These are phyloP conservation scores for Ophiostoma sp. DNA, from an alignment of 2,329 filamentous ascomycete species.

Conservation along the genomic window DNA sequence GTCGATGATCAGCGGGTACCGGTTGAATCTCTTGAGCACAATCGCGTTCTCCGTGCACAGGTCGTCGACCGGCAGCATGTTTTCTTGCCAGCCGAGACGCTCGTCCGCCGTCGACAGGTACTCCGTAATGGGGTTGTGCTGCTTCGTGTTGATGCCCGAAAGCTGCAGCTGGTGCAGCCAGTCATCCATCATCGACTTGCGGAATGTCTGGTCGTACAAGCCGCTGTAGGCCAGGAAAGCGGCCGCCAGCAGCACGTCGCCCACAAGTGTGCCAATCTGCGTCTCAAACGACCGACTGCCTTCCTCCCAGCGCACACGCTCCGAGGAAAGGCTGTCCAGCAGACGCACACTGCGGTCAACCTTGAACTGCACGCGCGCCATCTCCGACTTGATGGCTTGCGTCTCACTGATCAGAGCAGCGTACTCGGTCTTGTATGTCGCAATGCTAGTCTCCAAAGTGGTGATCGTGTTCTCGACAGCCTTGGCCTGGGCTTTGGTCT, in stretches of 20 bases:
- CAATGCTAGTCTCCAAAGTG: constrained; percentile 82
- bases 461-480: constrained; percentile 84
- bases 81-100: constrained; percentile 88
- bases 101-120: constrained; percentile 96
- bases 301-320: constrained; percentile 89
- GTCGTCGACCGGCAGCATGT: constrained; percentile 89
- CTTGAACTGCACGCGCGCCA: constrained; percentile 95
- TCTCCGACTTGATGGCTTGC: constrained; percentile 93
- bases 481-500: constrained; percentile 90
- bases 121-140: constrained; percentile 89
- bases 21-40: constrained; percentile 93
- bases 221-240: constrained; percentile 96
- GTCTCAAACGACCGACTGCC: constrained; percentile 98
- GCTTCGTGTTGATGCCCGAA: constrained; percentile 91
- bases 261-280: constrained; percentile 92
- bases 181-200: constrained; percentile 95
- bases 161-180: constrained; percentile 90
- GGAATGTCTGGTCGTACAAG: constrained; percentile 96
- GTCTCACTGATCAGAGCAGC: constrained; percentile 94
- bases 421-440: constrained; percentile 93
- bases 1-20: constrained; percentile 96
- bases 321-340: constrained; percentile 89
- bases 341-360: constrained; percentile 92
- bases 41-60: constrained; percentile 98
- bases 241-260: constrained; percentile 91